Evolutionary conservation across 2,329 filamentous ascomycete genomes (phyloP).

Genomic region (Penicillium sclerotiorum): DNA sequence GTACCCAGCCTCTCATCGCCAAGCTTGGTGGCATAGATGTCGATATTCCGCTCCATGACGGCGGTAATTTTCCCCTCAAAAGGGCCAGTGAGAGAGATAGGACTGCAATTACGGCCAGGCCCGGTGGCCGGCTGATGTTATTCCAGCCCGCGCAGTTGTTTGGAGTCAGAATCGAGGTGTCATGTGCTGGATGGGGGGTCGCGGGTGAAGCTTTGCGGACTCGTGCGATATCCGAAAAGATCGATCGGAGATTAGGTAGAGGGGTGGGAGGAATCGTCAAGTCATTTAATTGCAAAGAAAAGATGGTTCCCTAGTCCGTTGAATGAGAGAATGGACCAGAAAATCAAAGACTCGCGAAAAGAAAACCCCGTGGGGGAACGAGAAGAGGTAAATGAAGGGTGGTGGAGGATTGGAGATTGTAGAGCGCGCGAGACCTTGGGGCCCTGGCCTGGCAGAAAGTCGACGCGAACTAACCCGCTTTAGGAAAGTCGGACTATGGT

Average conservation of each 20-base stretch:
- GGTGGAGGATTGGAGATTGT: constrained; percentile 21
- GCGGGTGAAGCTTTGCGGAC: constrained; percentile 24
- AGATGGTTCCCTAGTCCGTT: constrained; percentile 12
- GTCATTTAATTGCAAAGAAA: constrained; percentile 32
- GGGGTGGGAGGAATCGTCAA: constrained; percentile 30
- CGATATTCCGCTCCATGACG: constrained; percentile 52
- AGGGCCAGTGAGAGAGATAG: constrained; percentile 24
- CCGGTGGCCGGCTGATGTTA: constrained; percentile 38
- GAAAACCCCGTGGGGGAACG: constrained; percentile 18
- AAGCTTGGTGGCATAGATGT: constrained; percentile 54
- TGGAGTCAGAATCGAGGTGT: constrained; percentile 20
- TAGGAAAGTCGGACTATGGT: constrained; percentile 31
- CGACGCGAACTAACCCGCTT: constrained; percentile 41
- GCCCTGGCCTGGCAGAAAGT: constrained; percentile 31
- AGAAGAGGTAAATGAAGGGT: constrained; percentile 20
- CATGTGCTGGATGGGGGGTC: constrained; percentile 33
- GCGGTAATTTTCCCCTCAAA: constrained; percentile 27
- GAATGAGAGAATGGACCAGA: constrained; percentile 17
- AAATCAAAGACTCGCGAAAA: constrained; percentile 16
- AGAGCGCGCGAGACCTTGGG: constrained; percentile 24
- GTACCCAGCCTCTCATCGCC: constrained; percentile 52
- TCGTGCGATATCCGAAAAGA: constrained; percentile 30
- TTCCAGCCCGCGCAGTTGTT: constrained; percentile 31
- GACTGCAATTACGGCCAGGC: constrained; percentile 39
- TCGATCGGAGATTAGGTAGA: constrained; percentile 26